These are phyloP conservation scores for Boletus sp. DNA, from an alignment of 1,284 basidiomycete species.

Conservation along the genomic window DNA sequence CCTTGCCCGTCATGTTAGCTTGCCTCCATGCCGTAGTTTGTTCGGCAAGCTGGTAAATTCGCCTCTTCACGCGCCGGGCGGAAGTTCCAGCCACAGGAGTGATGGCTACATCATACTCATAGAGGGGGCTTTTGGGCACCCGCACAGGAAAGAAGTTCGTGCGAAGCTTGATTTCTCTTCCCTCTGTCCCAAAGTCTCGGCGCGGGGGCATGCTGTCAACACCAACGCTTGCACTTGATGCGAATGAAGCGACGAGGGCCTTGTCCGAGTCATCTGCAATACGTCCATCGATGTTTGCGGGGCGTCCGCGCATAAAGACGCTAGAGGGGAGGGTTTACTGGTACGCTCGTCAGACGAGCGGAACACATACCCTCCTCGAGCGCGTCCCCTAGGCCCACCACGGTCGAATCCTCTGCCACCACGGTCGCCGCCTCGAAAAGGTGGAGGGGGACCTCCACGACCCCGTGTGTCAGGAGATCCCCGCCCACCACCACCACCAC, in stretches of 20 bases:
- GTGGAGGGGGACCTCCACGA: constrained; percentile 26
- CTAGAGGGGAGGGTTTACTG: constrained; percentile 34
- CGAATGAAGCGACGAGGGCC: constrained; percentile 49
- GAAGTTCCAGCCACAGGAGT: constrained; percentile 48
- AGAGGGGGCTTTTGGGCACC: constrained; percentile 56
- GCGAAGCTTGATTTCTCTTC: constrained; percentile 58
- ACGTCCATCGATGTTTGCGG: constrained; percentile 56
- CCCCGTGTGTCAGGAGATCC: constrained; percentile 27
- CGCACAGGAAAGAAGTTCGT: constrained; percentile 73
- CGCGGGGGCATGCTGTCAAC: constrained; percentile 57
- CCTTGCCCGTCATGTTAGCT: constrained; percentile 47
- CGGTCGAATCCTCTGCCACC: constrained; percentile 35
- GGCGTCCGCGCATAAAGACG: constrained; percentile 47
- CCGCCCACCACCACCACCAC: constrained; percentile 25
- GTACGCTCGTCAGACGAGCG: background rate
- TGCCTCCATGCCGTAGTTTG: constrained; percentile 50
- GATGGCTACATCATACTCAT: constrained; percentile 67
- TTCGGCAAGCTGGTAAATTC: constrained; percentile 72
- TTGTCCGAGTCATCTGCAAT: constrained; percentile 55
- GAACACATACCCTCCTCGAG: constrained; percentile 48
- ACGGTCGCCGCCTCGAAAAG: constrained; percentile 28
- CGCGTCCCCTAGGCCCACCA: constrained; percentile 34
- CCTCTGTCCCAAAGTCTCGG: constrained; percentile 62
- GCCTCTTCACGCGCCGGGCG: constrained; percentile 54
- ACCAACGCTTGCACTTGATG: constrained; percentile 35